A percentile compares a stretch with the other conserved stretches of the same genome.
Conservation (phyloP, 2,329 filamentous ascomycete genomes). For the Coniochaeta pulveracea region DNA sequence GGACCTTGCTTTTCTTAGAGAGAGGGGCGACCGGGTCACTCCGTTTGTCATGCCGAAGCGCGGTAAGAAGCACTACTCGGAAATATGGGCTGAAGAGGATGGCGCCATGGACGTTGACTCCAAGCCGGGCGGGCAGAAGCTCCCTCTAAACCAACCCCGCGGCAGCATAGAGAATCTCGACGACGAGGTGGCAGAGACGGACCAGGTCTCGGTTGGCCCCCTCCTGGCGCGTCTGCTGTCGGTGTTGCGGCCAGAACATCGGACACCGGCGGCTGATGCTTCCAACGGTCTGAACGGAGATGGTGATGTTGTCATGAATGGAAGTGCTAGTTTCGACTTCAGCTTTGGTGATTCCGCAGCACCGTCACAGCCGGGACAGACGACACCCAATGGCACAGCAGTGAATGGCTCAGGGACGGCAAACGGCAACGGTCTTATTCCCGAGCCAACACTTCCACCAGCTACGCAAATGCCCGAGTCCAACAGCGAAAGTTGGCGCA, state of each 20-base stretch:
- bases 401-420: conserved; percentile 21
- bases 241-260: conserved; percentile 67
- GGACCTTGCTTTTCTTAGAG: conserved; percentile 83
- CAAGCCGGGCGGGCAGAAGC: conserved; percentile 49
- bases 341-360: conserved; percentile 8
- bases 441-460: conserved; percentile 40
- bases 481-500: conserved; percentile 66
- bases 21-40: conserved; percentile 71
- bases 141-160: conserved; percentile 70
- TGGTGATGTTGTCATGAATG: conserved; percentile 43
- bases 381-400: conserved; percentile 5
- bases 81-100: conserved; percentile 92
- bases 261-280: conserved; percentile 43
- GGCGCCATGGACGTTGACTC: conserved; percentile 65
- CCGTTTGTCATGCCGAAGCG: conserved; percentile 82
- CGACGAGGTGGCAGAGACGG: conserved; percentile 77
- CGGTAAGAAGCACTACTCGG: conserved; percentile 75
- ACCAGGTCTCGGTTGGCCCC: conserved; percentile 80
- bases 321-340: conserved; percentile 36
- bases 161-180: conserved; percentile 79
- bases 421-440: conserved; percentile 10
- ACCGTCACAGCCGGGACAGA: conserved; percentile 3
- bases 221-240: conserved; percentile 73
- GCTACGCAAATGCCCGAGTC: conserved; percentile 75
- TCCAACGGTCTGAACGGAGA: conserved; percentile 35